Evolutionary conservation across 768 basidiomycete genomes (phyloP), one percentile per base, ranked within the genome.

Genomic region (Filobasidium floriforme): DNA sequence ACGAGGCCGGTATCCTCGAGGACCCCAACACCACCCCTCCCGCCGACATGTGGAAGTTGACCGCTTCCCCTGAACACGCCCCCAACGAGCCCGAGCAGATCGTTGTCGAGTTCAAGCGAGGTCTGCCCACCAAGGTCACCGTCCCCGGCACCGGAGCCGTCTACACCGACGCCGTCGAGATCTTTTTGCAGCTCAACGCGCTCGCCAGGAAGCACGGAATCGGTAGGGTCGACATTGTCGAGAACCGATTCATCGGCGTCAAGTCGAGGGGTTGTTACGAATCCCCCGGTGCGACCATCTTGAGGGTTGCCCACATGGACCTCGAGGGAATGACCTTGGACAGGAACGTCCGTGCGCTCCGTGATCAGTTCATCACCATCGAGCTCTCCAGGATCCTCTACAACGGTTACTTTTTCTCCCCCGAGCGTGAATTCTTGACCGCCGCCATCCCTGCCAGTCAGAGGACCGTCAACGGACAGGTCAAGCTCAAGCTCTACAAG

Each of bases 211-310:
- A 89, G 77, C 94, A 99, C 80, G 96, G 93, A 71, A 85, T 99
- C 69, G 94, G 96, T 32, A 86, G 96, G 67, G 89, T 97, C 81
- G 96, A 99, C 79, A 98, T 99, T 74, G 96, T 99, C 75, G 94
- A 99, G 82, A 99, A 99, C 83, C 85, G 96, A 62, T 99, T 96
- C 82, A 97, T 98, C 77, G 96, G 96, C 65, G 96, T 99, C 77
- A 99, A 98, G 81, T 92, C 90, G 59, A 90, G 96, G 40, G 96
- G 96, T n/a, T 99, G 96, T 82, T 99, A 99, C 82, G 96, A 99
- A 80, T 88, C 89, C 1, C 96, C 96, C 18, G 96, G 88, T 6
- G 96, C 92, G 26, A 96, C 93, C 60, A 97, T 98, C 81, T 83
- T 99, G 57, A 90, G 96, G 68, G 87, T 84, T 18, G 94, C 96